phyloP scores from a whole-genome alignment of 2,329 filamentous ascomycete species.

The Microsporum canis region DNA sequence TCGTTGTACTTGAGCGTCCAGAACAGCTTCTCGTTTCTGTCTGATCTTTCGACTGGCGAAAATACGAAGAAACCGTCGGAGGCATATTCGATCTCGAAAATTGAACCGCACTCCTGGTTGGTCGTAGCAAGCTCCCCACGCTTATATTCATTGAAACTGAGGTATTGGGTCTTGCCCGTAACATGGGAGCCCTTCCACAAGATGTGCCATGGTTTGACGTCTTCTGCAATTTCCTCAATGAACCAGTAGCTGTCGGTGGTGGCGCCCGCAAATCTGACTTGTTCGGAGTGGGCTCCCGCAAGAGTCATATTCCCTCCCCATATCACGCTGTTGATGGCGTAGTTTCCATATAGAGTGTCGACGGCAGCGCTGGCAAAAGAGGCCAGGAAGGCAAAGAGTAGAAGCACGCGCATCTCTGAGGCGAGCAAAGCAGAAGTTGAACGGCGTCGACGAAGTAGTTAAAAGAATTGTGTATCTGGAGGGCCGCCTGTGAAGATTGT shows the following conservation, averaged over 20 bases:
- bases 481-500: not conserved
- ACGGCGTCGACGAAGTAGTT: not conserved
- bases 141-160: not conserved
- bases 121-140: not conserved
- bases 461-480: not conserved
- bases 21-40: not conserved
- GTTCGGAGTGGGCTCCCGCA: not conserved
- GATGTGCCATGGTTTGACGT: not conserved
- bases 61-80: not conserved
- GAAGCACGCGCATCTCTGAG: not conserved
- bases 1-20: not conserved
- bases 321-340: not conserved
- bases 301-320: not conserved
- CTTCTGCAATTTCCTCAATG: not conserved
- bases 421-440: slow-evolving; percentile 3
- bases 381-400: not conserved
- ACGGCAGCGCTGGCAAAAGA: not conserved
- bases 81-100: not conserved
- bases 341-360: not conserved
- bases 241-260: not conserved
- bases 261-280: not conserved
- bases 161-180: not conserved
- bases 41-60: not conserved
- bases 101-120: not conserved
- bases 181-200: not conserved